Base-by-base conservation (phyloP, 176 grass and related monocot species). In the Zoysia japonica region DNA sequence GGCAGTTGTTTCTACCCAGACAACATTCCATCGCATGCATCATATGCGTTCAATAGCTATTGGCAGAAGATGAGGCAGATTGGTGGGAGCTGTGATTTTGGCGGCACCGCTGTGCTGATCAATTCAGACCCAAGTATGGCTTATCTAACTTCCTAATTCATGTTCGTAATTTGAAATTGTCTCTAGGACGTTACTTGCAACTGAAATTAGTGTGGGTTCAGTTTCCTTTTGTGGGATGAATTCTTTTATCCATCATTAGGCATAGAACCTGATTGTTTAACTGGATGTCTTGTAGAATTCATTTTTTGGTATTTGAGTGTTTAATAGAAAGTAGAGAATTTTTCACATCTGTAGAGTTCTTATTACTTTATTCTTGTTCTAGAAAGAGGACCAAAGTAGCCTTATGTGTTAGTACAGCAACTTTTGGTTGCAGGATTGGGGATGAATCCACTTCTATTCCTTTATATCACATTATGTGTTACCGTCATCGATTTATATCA, bases 21-120 rank as follows among this genome's bases (percentile, higher is more conserved):
- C 37, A 88, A 48, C 67, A 68, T 84, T 8, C 64, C 64, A 8
- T 77, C 82, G 9, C 81, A 88, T 47, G 70, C 87, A 5, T 84
- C 87, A 1, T 84, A 88, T 19, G 87, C 81, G 6, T 88, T 84
- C 64, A 84, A 88, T 75, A 88, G 64, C 64, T 84, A 88, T 50
- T 84, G 87, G 82, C 81, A 88, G 81, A 84, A 80, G 39, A 76
- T 73, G 63, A 84, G 74, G 77, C 76, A 15, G 19, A 19, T 55
- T 16, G 87, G 87, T 63, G 81, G 81, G 65, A 84, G 77, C 71
- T 88, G 87, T 77, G 56, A 66, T 78, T 88, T 88, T 11, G 87
- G 67, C 36, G 82, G 76, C 7, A 39, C 81, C 38, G 77, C 81
- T 5, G 70, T 88, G 61, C 81, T 84, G 14, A 76, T 84, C 70